phyloP scores from a whole-genome alignment of 2,329 filamentous ascomycete genomes.

The Fusarium sp. region DNA sequence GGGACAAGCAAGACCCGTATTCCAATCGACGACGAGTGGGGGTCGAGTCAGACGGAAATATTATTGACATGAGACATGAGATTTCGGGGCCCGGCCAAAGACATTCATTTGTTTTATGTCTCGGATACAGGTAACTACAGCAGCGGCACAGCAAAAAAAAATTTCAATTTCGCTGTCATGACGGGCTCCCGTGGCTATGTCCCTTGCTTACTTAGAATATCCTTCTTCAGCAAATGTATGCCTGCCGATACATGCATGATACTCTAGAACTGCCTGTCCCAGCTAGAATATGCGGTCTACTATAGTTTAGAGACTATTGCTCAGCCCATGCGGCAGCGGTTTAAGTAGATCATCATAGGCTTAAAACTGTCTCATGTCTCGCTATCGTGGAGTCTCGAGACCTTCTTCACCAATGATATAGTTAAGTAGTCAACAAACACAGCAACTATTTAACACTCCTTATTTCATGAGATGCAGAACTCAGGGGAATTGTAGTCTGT shows the following conservation, averaged over 20 bases:
- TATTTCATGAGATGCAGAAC: no score
- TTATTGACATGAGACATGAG: conserved; percentile 8
- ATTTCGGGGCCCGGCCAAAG: neutral
- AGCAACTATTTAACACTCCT: neutral
- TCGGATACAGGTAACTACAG: neutral
- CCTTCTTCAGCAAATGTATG: conserved; percentile 4
- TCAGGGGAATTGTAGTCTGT: no score
- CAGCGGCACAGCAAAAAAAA: conserved; percentile 1
- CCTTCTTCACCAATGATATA: no score
- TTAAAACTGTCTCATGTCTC: neutral
- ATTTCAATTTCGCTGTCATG: conserved; percentile 13
- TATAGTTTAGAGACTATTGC: neutral
- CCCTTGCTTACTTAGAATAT: neutral
- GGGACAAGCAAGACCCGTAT: neutral
- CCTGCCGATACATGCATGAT: neutral
- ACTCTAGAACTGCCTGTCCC: conserved; percentile 8
- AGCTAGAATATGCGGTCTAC: neutral
- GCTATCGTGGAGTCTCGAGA: neutral
- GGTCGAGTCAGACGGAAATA: neutral
- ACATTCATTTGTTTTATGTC: conserved; percentile 8
- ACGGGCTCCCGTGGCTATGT: conserved; percentile 14
- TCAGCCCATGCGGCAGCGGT: neutral
- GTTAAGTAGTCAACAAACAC: no score
- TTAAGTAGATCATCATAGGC: neutral
- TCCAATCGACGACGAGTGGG: neutral